These are phyloP conservation scores for Saccharomycopsis vini DNA, from an alignment of 805 yeast species.

Conservation along the genomic window DNA sequence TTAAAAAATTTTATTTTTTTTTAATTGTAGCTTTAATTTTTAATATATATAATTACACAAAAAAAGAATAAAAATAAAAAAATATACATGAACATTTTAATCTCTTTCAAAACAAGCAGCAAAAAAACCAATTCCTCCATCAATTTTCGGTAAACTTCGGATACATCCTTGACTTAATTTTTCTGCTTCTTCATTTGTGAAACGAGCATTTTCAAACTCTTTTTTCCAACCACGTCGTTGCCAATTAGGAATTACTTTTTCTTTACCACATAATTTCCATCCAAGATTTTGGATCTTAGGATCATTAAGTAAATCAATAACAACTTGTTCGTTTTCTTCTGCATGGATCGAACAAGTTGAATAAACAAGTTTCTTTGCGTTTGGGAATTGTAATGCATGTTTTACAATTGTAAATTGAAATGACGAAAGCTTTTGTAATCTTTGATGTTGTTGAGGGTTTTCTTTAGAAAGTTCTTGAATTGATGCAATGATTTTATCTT, in stretches of 20 bases:
- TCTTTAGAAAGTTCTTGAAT: too few relatives aligned
- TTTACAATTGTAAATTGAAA: constrained; percentile 84
- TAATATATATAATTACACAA: neutral
- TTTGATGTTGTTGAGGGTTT: too few relatives aligned
- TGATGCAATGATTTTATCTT: constrained; percentile 28
- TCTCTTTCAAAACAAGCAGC: constrained; percentile 79
- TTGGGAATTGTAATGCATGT: constrained; percentile 80
- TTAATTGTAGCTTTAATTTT: neutral
- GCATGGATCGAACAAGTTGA: constrained; percentile 95
- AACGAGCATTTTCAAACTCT: constrained; percentile 50
- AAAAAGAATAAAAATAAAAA: neutral
- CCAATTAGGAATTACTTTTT: constrained; percentile 75
- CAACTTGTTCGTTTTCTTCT: constrained; percentile 91
- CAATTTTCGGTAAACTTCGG: constrained; percentile 74
- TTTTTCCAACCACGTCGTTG: constrained; percentile 69
- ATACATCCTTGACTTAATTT: constrained; percentile 78
- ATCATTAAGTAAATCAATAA: constrained; percentile 64
- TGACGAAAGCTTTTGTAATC: constrained; percentile 67
- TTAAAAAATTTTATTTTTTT: too few relatives aligned
- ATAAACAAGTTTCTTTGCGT: constrained; percentile 70
- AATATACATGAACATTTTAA: neutral
- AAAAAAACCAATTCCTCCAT: constrained; percentile 98
- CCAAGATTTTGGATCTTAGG: constrained; percentile 53
- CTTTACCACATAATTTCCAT: constrained; percentile 62
- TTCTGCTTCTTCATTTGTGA: constrained; percentile 35